A percentile compares a stretch with the other conserved stretches of the same genome.
These are phyloP conservation scores for Nannochloris sp. DNA, from an alignment of 139 green algal genomes.

Conservation along the genomic window DNA sequence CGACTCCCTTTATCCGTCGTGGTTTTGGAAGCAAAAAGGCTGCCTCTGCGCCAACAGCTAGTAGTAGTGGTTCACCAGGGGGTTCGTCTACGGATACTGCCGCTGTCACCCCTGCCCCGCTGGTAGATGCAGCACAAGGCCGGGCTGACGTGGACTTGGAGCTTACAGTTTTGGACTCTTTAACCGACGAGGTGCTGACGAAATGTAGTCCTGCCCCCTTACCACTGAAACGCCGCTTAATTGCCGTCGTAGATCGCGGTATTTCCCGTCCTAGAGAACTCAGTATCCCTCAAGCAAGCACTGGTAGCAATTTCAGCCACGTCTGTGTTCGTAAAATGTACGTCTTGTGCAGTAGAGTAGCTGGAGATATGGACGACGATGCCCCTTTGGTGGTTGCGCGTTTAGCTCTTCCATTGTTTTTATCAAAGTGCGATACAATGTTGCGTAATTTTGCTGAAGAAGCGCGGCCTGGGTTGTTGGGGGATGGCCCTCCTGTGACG, in stretches of 20 bases:
- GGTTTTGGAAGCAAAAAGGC: no score
- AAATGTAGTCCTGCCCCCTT: conserved; percentile 30
- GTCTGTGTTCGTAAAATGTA: conserved; percentile 78
- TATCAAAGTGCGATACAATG: conserved; percentile 49
- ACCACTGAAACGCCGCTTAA: conserved; percentile 41
- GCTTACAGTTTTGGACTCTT: conserved; percentile 57
- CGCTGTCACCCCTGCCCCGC: not conserved
- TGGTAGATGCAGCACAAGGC: not conserved
- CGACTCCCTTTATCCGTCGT: no score
- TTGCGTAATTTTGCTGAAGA: conserved; percentile 20
- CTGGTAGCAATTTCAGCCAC: conserved; percentile 54
- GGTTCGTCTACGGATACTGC: not conserved
- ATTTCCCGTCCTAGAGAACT: conserved; percentile 9
- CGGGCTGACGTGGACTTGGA: conserved; percentile 53
- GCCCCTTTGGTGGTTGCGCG: conserved; percentile 44
- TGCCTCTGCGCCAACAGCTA: not conserved
- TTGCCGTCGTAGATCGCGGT: conserved; percentile 56
- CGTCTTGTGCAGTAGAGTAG: conserved; percentile 63
- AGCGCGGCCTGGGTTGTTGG: not conserved
- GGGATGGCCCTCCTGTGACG: not conserved
- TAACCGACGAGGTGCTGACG: conserved; percentile 63
- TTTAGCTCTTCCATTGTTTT: conserved; percentile 60
- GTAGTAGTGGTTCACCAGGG: no score
- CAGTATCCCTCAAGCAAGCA: conserved; percentile 17
- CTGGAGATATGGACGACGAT: conserved; percentile 11